These are phyloP conservation scores for Helichrysum umbraculigerum DNA, from an alignment of 129 eudicot species.

Conservation along the genomic window DNA sequence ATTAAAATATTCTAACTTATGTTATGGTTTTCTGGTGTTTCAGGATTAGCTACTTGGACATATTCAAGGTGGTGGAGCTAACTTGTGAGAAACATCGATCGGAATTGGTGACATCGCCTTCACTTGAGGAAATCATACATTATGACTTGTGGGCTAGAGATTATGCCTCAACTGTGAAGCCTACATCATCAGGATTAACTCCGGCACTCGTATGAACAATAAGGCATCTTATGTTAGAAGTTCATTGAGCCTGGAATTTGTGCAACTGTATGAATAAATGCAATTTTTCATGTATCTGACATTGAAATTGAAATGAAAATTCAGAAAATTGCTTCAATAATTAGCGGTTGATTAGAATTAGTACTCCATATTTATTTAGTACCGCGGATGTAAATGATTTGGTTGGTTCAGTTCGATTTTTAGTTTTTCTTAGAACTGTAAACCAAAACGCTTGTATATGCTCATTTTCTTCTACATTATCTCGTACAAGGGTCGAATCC, in stretches of 20 bases:
- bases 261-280: constrained; percentile 24
- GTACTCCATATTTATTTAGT: not conserved
- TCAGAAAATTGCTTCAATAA: constrained; percentile 2
- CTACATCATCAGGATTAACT: constrained; percentile 43
- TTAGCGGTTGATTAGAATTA: not conserved
- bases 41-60: constrained; percentile 92
- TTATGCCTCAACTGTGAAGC: constrained; percentile 65
- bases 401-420: not conserved
- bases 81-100: constrained; percentile 81
- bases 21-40: constrained; percentile 25
- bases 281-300: constrained; percentile 20
- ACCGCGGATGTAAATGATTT: not conserved
- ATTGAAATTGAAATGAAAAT: constrained; percentile 15
- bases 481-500: not conserved
- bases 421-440: not conserved
- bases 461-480: not conserved
- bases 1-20: not conserved
- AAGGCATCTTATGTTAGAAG: not conserved
- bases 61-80: constrained; percentile 91
- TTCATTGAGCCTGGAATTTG: not conserved
- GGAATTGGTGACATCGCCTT: constrained; percentile 62
- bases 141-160: constrained; percentile 92
- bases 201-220: constrained; percentile 58
- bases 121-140: constrained; percentile 78
- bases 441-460: not conserved